phyloP scores from a whole-genome alignment of 2,329 filamentous ascomycete genomes.

The Cryphonectria japonica region DNA sequence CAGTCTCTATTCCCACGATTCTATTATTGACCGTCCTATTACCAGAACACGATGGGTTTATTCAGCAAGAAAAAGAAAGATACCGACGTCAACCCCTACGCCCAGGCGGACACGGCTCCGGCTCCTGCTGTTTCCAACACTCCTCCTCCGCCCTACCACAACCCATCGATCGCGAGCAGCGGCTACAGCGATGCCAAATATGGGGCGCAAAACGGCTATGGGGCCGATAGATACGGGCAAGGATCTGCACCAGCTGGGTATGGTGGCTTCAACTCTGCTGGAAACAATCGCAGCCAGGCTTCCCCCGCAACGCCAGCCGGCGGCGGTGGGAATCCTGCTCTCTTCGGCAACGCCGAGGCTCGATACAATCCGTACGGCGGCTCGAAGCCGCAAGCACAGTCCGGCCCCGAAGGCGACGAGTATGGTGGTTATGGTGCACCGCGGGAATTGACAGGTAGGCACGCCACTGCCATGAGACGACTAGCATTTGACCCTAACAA shows the following conservation, averaged over 20 bases:
- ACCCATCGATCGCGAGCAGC: conserved; percentile 34
- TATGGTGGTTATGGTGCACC: conserved; percentile 67
- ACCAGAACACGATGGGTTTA: conserved; percentile 43
- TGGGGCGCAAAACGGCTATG: conserved; percentile 56
- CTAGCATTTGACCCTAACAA: not conserved
- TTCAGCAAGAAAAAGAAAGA: conserved; percentile 56
- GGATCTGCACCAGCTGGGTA: conserved; percentile 58
- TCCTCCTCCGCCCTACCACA: conserved; percentile 38
- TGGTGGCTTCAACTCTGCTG: conserved; percentile 58
- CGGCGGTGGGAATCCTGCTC: conserved; percentile 3
- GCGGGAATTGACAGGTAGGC: conserved; percentile 61
- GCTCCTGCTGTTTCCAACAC: conserved; percentile 33
- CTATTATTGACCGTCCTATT: not conserved
- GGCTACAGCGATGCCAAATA: conserved; percentile 61
- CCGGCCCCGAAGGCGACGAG: conserved; percentile 22
- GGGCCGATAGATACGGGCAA: conserved; percentile 55
- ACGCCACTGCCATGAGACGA: accelerated
- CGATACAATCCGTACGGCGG: conserved; percentile 15
- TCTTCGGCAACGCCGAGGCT: conserved; percentile 23
- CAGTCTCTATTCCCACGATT: not conserved
- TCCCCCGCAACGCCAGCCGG: not conserved
- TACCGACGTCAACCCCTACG: conserved; percentile 58
- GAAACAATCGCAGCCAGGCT: conserved; percentile 50
- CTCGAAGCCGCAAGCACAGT: not conserved
- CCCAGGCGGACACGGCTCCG: conserved; percentile 45